Evolutionary conservation across 805 yeast species (phyloP).

Genomic region (Candida insectorum): DNA sequence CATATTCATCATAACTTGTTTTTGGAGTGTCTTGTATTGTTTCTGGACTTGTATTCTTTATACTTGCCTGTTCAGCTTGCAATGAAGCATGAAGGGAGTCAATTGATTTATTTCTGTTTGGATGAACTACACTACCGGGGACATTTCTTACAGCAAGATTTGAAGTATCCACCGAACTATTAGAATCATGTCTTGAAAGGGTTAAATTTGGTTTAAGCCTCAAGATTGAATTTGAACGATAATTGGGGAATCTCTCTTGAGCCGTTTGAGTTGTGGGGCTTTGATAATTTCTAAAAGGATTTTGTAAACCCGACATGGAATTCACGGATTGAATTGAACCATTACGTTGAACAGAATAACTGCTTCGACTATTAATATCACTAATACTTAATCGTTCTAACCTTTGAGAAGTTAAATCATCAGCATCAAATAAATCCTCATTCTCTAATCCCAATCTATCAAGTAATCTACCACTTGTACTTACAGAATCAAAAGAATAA

Average conservation of each 20-base stretch:
- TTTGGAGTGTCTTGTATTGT: background rate
- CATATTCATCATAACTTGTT: conserved; percentile 9
- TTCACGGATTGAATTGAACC: background rate
- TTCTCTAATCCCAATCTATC: conserved; percentile 34
- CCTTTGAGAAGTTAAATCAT: conserved; percentile 5
- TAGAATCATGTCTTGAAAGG: conserved; percentile 1
- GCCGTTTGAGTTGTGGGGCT: background rate
- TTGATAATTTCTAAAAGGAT: conserved; percentile 2
- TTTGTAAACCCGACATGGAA: conserved; percentile 1
- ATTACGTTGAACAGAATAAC: background rate
- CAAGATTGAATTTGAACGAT: conserved; percentile 2
- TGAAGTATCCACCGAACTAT: conserved; percentile 1
- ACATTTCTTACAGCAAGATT: conserved; percentile 12
- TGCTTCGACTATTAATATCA: conserved; percentile 1
- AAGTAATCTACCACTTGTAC: conserved; percentile 39
- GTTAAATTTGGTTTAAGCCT: conserved; percentile 2
- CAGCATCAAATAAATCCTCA: conserved; percentile 18
- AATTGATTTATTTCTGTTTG: conserved; percentile 20
- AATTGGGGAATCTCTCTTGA: conserved; percentile 4
- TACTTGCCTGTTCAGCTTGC: conserved; percentile 1
- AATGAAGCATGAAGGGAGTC: conserved; percentile 17
- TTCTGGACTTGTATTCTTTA: background rate
- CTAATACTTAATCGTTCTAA: conserved; percentile 7
- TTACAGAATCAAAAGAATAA: conserved; percentile 43
- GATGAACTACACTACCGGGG: conserved; percentile 18